These are phyloP conservation scores for Paxillus ammoniavirescens DNA, from an alignment of 768 basidiomycete species.

Conservation along the genomic window DNA sequence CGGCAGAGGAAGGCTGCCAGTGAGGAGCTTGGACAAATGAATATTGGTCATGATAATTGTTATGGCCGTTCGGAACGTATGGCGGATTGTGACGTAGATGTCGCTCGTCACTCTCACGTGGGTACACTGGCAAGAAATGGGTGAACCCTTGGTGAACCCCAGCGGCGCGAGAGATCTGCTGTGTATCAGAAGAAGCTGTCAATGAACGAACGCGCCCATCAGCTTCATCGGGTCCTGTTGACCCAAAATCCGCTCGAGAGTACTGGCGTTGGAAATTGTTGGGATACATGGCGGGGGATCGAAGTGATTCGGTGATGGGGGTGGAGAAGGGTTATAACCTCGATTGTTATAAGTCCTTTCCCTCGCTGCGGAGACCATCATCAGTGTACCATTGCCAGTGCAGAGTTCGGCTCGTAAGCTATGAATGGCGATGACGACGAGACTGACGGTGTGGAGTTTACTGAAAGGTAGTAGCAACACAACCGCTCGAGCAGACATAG, in stretches of 20 bases:
- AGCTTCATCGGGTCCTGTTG: neutral
- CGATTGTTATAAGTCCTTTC: slow-evolving; percentile 18
- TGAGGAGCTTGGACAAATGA: no score
- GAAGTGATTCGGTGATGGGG: slow-evolving; percentile 21
- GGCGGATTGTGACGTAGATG: neutral
- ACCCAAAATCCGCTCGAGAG: slow-evolving; percentile 12
- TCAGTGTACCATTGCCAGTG: slow-evolving; percentile 16
- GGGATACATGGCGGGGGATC: slow-evolving; percentile 18
- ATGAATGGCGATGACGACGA: slow-evolving; percentile 24
- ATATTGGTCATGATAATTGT: neutral
- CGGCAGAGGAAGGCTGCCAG: no score
- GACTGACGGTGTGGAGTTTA: slow-evolving; percentile 19
- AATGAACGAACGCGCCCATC: slow-evolving; percentile 6
- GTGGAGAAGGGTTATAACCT: slow-evolving; percentile 6
- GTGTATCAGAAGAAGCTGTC: slow-evolving; percentile 9
- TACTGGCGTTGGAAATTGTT: slow-evolving; percentile 5
- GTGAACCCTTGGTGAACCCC: neutral
- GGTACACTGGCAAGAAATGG: neutral
- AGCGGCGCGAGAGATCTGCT: slow-evolving; percentile 1
- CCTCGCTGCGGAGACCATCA: slow-evolving; percentile 8
- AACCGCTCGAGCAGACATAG: slow-evolving; percentile 22
- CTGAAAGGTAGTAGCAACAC: slow-evolving; percentile 5
- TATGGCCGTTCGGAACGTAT: slow-evolving; percentile 3
- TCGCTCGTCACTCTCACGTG: neutral
- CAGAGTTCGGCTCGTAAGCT: slow-evolving; percentile 14